phyloP scores from a whole-genome alignment of 805 yeast species.

The Candida pseudofarinosa region DNA sequence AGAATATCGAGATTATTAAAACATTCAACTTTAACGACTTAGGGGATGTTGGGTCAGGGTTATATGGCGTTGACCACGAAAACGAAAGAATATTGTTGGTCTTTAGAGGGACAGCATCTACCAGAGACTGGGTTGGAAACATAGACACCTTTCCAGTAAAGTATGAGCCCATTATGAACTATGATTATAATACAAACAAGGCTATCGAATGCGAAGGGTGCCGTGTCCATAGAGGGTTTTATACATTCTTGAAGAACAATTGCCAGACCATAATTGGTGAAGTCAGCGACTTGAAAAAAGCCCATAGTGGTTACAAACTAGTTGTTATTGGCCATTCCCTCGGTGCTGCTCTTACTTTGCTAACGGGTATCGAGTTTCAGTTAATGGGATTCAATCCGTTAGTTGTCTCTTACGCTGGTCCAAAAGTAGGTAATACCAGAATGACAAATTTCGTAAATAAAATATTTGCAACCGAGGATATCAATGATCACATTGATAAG shows the following conservation, averaged over 20 bases:
- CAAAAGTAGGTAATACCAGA: conserved; percentile 55
- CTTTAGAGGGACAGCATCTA: conserved; percentile 62
- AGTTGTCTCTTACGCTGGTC: conserved; percentile 59
- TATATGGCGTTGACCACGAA: conserved; percentile 46
- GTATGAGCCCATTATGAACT: conserved; percentile 39
- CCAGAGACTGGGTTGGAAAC: conserved; percentile 62
- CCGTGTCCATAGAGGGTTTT: conserved; percentile 63
- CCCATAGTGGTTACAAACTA: conserved; percentile 46
- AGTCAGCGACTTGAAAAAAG: conserved; percentile 27
- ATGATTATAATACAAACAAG: neutral
- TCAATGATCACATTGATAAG: conserved; percentile 15
- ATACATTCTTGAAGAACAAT: conserved; percentile 41
- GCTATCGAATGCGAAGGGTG: conserved; percentile 45
- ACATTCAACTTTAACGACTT: conserved; percentile 39
- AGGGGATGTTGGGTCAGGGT: conserved; percentile 52
- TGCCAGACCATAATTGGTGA: conserved; percentile 32
- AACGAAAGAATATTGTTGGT: conserved; percentile 43
- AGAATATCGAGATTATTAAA: conserved; percentile 31
- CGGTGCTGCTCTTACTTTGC: conserved; percentile 66
- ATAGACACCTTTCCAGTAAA: conserved; percentile 43
- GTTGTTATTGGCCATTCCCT: conserved; percentile 70
- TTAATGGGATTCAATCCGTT: conserved; percentile 51
- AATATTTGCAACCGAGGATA: conserved; percentile 37
- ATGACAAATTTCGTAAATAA: conserved; percentile 51
- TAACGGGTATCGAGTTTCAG: conserved; percentile 60